A percentile compares a stretch with the other conserved stretches of the same genome.
phyloP scores from a whole-genome alignment of 495 filamentous ascomycete species.

The Penicillium steckii region DNA sequence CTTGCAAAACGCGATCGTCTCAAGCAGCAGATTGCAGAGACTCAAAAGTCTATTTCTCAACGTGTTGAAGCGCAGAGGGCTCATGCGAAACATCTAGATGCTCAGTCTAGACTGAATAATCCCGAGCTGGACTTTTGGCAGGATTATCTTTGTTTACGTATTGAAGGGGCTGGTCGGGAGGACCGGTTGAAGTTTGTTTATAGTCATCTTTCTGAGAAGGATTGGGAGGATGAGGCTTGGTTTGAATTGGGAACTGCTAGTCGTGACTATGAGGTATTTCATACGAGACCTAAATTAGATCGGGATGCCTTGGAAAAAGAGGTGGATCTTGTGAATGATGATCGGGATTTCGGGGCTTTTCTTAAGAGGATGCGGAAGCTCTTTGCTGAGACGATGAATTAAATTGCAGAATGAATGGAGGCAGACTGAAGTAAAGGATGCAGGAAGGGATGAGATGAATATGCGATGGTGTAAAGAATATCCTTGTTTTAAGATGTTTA shows the following conservation, averaged over 20 bases:
- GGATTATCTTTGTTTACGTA: constrained; percentile 79
- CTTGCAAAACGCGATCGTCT: constrained; percentile 70
- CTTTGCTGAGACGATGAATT: constrained; percentile 64
- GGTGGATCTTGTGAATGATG: constrained; percentile 74
- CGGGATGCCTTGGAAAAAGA: constrained; percentile 67
- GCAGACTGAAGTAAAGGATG: neutral
- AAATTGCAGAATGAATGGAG: constrained; percentile 1
- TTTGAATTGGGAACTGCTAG: constrained; percentile 84
- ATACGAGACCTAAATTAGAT: constrained; percentile 77
- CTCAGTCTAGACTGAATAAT: constrained; percentile 78
- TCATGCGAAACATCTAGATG: constrained; percentile 65
- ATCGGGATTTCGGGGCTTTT: constrained; percentile 73
- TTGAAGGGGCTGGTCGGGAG: constrained; percentile 82
- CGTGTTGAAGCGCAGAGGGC: constrained; percentile 59
- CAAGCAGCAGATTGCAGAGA: constrained; percentile 72
- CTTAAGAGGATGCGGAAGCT: constrained; percentile 91
- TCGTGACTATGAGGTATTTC: constrained; percentile 79
- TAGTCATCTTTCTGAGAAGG: constrained; percentile 75
- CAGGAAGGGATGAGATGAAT: no score
- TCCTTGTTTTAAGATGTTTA: constrained; percentile 16
- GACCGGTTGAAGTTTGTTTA: constrained; percentile 91
- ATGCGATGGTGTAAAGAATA: neutral
- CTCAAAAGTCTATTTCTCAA: constrained; percentile 66
- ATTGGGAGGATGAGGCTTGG: constrained; percentile 88
- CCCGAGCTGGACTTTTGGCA: constrained; percentile 97